These are phyloP conservation scores for Pelargonium australe DNA, from an alignment of 441 rosid genomes.

Conservation along the genomic window DNA sequence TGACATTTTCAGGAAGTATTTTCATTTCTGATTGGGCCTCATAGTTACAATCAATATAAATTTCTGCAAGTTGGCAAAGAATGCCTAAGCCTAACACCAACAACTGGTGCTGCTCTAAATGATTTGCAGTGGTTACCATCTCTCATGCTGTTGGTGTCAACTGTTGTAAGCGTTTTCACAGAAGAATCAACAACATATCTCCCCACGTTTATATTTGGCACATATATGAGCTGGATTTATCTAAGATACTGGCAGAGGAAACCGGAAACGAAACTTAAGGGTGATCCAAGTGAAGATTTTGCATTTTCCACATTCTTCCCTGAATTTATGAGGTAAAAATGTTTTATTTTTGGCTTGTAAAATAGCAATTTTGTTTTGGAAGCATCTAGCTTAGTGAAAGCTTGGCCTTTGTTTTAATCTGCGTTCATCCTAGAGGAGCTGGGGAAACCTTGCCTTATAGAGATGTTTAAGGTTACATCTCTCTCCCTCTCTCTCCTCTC, in stretches of 20 bases:
- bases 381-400: neutral
- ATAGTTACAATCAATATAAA: neutral
- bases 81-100: constrained; percentile 11
- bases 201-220: constrained; percentile 85
- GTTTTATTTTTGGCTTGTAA: constrained; percentile 10
- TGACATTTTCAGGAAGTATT: constrained; percentile 3
- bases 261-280: constrained; percentile 80
- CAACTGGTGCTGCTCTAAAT: constrained; percentile 13
- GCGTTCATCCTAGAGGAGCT: neutral
- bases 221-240: constrained; percentile 87
- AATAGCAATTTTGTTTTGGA: constrained; percentile 3
- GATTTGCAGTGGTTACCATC: constrained; percentile 90
- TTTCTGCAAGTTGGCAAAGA: constrained; percentile 15
- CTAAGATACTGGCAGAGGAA: constrained; percentile 80
- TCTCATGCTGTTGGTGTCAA: constrained; percentile 51
- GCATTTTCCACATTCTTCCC: constrained; percentile 90
- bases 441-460: neutral
- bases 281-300: constrained; percentile 93
- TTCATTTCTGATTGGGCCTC: neutral
- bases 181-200: constrained; percentile 64
- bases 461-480: neutral
- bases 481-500: neutral
- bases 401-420: neutral
- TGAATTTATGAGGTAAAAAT: constrained; percentile 61
- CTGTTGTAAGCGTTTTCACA: constrained; percentile 68